Percentiles rank a stretch among this genome's conserved stretches.
phyloP scores from a whole-genome alignment of 1,139 yeast genomes.

The Saccharomyces hybrid region DNA sequence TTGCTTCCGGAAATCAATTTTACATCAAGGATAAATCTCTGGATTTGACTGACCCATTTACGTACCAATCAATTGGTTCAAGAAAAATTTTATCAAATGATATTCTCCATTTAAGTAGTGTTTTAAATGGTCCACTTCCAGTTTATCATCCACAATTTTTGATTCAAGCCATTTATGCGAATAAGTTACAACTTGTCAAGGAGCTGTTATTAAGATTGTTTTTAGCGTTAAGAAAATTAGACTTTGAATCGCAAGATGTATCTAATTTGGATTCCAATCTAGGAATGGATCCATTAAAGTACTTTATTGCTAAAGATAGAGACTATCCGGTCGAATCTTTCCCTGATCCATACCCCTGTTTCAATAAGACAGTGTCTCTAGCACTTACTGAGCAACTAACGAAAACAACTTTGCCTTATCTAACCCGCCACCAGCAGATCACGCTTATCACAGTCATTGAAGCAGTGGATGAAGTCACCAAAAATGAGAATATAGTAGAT shows the following conservation, averaged over 20 bases:
- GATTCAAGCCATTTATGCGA: constrained; percentile 66
- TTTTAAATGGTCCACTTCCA: constrained; percentile 84
- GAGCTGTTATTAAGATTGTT: constrained; percentile 50
- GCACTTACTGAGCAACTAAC: constrained; percentile 54
- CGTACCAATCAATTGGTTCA: constrained; percentile 42
- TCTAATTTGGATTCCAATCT: constrained; percentile 36
- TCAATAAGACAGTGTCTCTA: constrained; percentile 42
- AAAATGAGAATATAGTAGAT: constrained; percentile 50
- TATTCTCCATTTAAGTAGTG: constrained; percentile 58
- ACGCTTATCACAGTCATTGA: constrained; percentile 66
- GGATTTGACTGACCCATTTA: constrained; percentile 47
- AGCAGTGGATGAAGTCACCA: constrained; percentile 51
- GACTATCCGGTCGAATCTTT: constrained; percentile 21
- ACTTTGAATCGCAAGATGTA: constrained; percentile 36
- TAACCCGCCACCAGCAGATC: constrained; percentile 87
- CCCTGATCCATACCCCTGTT: constrained; percentile 39
- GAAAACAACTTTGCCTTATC: constrained; percentile 61
- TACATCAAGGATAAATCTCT: constrained; percentile 70
- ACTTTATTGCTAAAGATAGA: constrained; percentile 22
- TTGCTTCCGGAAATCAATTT: constrained; percentile 86
- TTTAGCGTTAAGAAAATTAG: constrained; percentile 44
- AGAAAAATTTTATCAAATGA: constrained; percentile 43
- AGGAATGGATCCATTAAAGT: constrained; percentile 32
- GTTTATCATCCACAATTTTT: constrained; percentile 86
- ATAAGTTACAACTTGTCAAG: constrained; percentile 50